A percentile compares a stretch with the other conserved stretches of the same genome.
These are phyloP conservation scores for Paramecium biaurelia DNA, from an alignment of 73 alveolate species.

Conservation along the genomic window DNA sequence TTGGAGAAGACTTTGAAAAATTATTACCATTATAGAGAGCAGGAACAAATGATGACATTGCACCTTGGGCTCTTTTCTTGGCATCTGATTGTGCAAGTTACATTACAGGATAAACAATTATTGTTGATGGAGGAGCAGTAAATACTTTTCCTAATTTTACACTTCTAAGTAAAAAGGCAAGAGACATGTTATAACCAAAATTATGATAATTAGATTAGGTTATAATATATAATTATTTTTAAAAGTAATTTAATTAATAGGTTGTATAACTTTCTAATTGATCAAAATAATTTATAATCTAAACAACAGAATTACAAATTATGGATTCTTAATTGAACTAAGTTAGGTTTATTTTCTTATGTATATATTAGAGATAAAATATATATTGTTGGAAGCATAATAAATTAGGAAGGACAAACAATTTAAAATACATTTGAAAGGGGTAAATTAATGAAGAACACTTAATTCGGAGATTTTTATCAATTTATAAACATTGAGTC, in stretches of 20 bases:
- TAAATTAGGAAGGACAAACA: not conserved
- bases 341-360: not conserved
- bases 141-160: conserved; percentile 81
- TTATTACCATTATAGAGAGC: conserved; percentile 65
- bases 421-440: not conserved
- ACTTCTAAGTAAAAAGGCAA: conserved; percentile 27
- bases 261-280: no score
- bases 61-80: conserved; percentile 76
- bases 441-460: not conserved
- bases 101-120: conserved; percentile 76
- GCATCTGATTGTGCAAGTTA: conserved; percentile 79
- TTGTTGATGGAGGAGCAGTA: conserved; percentile 87
- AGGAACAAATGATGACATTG: conserved; percentile 75
- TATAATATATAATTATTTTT: no score
- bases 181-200: conserved; percentile 41
- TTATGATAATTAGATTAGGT: not conserved
- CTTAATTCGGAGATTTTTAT: conserved; percentile 86
- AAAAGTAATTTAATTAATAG: no score
- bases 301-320: not conserved
- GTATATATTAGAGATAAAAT: not conserved
- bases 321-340: not conserved
- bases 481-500: conserved; percentile 71
- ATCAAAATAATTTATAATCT: not conserved
- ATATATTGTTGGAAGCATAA: not conserved
- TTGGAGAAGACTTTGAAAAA: conserved; percentile 6